Percentiles rank a stretch among this genome's conserved stretches.
phyloP scores from a whole-genome alignment of 2,329 filamentous ascomycete species.

The Talaromyces sp. region DNA sequence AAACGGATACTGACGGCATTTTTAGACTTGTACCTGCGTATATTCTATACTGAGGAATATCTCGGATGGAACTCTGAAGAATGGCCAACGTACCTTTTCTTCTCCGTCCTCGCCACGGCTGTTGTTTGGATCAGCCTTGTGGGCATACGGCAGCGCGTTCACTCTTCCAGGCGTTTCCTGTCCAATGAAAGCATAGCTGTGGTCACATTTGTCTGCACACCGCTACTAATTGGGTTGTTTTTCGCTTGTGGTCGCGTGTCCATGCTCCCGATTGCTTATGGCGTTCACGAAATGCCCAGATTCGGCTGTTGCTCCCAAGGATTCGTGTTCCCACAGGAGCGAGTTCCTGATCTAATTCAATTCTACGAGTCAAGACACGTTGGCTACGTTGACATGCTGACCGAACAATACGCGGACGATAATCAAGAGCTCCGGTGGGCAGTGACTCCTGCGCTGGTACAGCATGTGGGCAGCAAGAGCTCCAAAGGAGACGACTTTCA shows the following conservation, averaged over 20 bases:
- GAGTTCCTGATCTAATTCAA: constrained; percentile 20
- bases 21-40: constrained; percentile 37
- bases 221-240: constrained; percentile 28
- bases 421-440: constrained; percentile 35
- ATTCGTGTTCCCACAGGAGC: constrained; percentile 36
- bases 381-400: constrained; percentile 32
- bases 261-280: constrained; percentile 28
- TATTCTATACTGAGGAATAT: constrained; percentile 43
- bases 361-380: constrained; percentile 27
- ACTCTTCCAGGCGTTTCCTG: constrained; percentile 12
- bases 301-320: constrained; percentile 43
- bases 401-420: constrained; percentile 37
- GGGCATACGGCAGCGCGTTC: constrained; percentile 8
- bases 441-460: constrained; percentile 37
- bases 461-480: constrained; percentile 40
- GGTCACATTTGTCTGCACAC: constrained; percentile 22
- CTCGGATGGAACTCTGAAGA: constrained; percentile 42
- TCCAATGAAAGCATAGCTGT: constrained; percentile 19
- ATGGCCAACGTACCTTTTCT: constrained; percentile 32
- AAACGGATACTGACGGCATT: not conserved
- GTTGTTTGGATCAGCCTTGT: constrained; percentile 10
- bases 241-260: constrained; percentile 35
- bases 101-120: constrained; percentile 17
- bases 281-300: constrained; percentile 35
- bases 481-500: constrained; percentile 20